Evolutionary conservation across 768 basidiomycete genomes (phyloP).

Genomic region (Coprinopsis marcescibilis): DNA sequence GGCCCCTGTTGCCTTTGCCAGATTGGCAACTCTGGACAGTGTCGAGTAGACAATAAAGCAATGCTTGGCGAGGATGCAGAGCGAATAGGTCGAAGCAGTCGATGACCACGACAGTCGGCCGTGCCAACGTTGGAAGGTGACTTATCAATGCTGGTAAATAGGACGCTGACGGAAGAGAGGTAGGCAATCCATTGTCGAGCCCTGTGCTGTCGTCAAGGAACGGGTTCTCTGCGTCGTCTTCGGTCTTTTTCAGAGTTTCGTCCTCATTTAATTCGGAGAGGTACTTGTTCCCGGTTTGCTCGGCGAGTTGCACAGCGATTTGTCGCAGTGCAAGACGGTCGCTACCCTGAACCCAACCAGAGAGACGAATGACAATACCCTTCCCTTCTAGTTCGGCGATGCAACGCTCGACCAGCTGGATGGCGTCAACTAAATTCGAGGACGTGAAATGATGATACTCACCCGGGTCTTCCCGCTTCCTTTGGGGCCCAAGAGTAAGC

Average conservation of each 20-base stretch:
- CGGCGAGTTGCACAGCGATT: slow-evolving; percentile 77
- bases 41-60: slow-evolving; percentile 94
- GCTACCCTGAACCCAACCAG: slow-evolving; percentile 78
- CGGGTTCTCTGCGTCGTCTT: slow-evolving; percentile 38
- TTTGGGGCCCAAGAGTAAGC: slow-evolving; percentile 77
- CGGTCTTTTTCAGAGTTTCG: slow-evolving; percentile 10
- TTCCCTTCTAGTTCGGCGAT: slow-evolving; percentile 31
- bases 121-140: slow-evolving; percentile 68
- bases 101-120: slow-evolving; percentile 77
- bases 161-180: slow-evolving; percentile 55
- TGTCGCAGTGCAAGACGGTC: slow-evolving; percentile 91
- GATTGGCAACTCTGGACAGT: slow-evolving; percentile 83
- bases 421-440: slow-evolving; percentile 9
- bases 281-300: slow-evolving; percentile 65
- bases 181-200: slow-evolving; percentile 13
- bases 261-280: slow-evolving; percentile 27
- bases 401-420: slow-evolving; percentile 57
- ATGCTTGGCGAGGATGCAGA: slow-evolving; percentile 82
- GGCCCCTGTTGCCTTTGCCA: slow-evolving; percentile 51
- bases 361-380: slow-evolving; percentile 75
- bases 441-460: slow-evolving; percentile 17
- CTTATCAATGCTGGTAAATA: slow-evolving; percentile 73
- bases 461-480: slow-evolving; percentile 86
- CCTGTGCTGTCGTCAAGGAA: slow-evolving; percentile 34
- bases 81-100: slow-evolving; percentile 95